Percentiles rank a stretch among this genome's conserved stretches.
phyloP scores from a whole-genome alignment of 371 early-diverging fungal genomes.

The Coemansia sp. region DNA sequence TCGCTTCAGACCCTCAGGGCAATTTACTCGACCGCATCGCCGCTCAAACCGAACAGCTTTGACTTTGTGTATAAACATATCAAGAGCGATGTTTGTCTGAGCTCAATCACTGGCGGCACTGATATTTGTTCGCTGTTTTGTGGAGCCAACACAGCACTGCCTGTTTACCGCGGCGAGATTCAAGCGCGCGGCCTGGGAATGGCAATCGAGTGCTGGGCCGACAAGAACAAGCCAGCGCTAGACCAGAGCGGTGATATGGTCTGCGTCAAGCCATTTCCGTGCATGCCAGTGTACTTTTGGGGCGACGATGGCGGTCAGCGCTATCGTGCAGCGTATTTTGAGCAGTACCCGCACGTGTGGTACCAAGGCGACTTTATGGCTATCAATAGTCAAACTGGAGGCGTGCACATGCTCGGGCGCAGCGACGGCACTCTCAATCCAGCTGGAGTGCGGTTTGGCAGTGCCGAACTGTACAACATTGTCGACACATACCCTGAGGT shows the following conservation, averaged over 20 bases:
- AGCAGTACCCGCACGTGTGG: slow-evolving; percentile 80
- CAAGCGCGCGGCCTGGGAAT: slow-evolving; percentile 91
- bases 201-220: slow-evolving; percentile 90
- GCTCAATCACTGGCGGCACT: slow-evolving; percentile 95
- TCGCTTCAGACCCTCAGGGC: slow-evolving; percentile 65
- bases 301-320: slow-evolving; percentile 70
- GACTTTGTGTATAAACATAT: slow-evolving; percentile 86
- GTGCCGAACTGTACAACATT: slow-evolving; percentile 91
- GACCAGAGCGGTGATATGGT: slow-evolving; percentile 87
- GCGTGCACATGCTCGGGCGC: slow-evolving; percentile 93
- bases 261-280: slow-evolving; percentile 91
- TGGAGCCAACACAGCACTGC: slow-evolving; percentile 79
- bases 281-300: slow-evolving; percentile 95
- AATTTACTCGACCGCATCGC: slow-evolving; percentile 93
- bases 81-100: slow-evolving; percentile 78
- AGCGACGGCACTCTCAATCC: slow-evolving; percentile 96
- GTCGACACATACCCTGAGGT: slow-evolving; percentile 67
- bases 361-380: slow-evolving; percentile 94
- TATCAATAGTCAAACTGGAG: slow-evolving; percentile 82
- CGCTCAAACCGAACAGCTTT: slow-evolving; percentile 85
- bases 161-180: slow-evolving; percentile 94
- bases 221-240: slow-evolving; percentile 57
- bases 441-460: slow-evolving; percentile 91
- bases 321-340: slow-evolving; percentile 89
- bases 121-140: slow-evolving; percentile 96